phyloP scores from a whole-genome alignment of 2,329 filamentous ascomycete species.

The Ceratocystis lukuohia region DNA sequence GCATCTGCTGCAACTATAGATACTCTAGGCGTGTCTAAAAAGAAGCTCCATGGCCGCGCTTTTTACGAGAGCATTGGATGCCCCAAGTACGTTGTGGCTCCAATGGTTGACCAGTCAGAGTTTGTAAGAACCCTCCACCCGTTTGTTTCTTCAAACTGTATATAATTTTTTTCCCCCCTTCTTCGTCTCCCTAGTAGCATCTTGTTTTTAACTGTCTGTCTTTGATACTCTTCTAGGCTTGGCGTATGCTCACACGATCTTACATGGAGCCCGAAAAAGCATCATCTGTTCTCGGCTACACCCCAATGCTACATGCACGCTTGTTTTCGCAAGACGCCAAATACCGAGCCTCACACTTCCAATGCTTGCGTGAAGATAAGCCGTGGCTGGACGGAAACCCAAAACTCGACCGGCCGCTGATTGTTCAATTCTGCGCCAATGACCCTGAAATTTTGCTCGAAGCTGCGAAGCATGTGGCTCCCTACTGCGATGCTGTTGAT shows the following conservation, averaged over 20 bases:
- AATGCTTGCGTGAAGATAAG: slow-evolving; percentile 32
- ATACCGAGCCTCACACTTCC: slow-evolving; percentile 71
- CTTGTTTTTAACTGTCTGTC: not conserved
- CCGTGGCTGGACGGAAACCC: slow-evolving; percentile 78
- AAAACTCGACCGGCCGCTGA: slow-evolving; percentile 68
- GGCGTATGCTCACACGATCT: slow-evolving; percentile 90
- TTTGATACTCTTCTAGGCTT: slow-evolving; percentile 48
- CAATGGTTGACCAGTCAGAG: slow-evolving; percentile 98
- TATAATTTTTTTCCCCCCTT: not conserved
- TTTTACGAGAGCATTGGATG: slow-evolving; percentile 94
- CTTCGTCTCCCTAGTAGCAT: not conserved
- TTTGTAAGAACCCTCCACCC: slow-evolving; percentile 46
- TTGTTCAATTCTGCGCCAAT: slow-evolving; percentile 94
- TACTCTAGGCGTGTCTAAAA: slow-evolving; percentile 20
- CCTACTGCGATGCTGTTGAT: slow-evolving; percentile 89
- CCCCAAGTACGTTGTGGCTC: slow-evolving; percentile 79
- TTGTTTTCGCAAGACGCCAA: slow-evolving; percentile 65
- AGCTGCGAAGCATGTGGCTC: slow-evolving; percentile 64
- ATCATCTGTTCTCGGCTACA: slow-evolving; percentile 66
- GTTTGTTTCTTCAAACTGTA: slow-evolving; percentile 26
- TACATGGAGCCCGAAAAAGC: slow-evolving; percentile 60
- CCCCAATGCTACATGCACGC: slow-evolving; percentile 91
- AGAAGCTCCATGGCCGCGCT: slow-evolving; percentile 66
- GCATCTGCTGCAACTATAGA: slow-evolving; percentile 13
- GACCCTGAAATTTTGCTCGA: slow-evolving; percentile 65